These are phyloP conservation scores for Cucurbita pepo DNA, from an alignment of 306 rosid genomes.

Conservation along the genomic window DNA sequence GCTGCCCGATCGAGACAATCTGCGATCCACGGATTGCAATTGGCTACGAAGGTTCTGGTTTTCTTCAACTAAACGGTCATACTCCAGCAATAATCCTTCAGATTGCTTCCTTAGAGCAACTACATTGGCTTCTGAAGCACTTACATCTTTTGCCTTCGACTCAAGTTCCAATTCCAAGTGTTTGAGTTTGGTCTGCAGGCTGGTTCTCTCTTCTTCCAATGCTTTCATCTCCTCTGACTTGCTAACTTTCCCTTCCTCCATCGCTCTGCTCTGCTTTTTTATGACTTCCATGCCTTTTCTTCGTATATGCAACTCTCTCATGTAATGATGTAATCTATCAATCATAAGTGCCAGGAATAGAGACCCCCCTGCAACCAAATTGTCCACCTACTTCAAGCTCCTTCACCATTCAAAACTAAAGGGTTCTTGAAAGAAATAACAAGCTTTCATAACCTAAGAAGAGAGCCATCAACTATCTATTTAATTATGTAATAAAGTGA, in stretches of 20 bases:
- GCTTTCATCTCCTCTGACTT: constrained; percentile 33
- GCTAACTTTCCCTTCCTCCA: constrained; percentile 39
- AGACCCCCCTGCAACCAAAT: constrained; percentile 47
- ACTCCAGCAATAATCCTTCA: constrained; percentile 89
- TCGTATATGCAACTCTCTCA: constrained; percentile 63
- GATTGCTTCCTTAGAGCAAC: constrained; percentile 80
- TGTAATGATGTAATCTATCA: constrained; percentile 80
- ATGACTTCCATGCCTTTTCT: constrained; percentile 77
- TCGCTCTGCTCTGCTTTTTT: constrained; percentile 51
- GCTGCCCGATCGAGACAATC: constrained; percentile 42
- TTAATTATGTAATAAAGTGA: neutral
- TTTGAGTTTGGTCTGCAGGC: constrained; percentile 26
- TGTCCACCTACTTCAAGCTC: neutral
- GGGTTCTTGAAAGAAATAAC: neutral
- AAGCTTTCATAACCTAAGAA: neutral
- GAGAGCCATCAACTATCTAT: neutral
- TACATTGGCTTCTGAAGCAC: constrained; percentile 51
- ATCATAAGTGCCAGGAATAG: constrained; percentile 72
- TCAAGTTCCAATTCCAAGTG: constrained; percentile 49
- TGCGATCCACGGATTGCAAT: constrained; percentile 42
- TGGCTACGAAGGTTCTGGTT: constrained; percentile 55
- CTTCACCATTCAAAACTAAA: neutral
- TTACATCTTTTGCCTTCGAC: constrained; percentile 38
- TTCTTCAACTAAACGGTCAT: constrained; percentile 82
- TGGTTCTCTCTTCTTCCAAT: constrained; percentile 39